phyloP scores from a whole-genome alignment of 2,329 filamentous ascomycete species.

The Colletotrichum lini region DNA sequence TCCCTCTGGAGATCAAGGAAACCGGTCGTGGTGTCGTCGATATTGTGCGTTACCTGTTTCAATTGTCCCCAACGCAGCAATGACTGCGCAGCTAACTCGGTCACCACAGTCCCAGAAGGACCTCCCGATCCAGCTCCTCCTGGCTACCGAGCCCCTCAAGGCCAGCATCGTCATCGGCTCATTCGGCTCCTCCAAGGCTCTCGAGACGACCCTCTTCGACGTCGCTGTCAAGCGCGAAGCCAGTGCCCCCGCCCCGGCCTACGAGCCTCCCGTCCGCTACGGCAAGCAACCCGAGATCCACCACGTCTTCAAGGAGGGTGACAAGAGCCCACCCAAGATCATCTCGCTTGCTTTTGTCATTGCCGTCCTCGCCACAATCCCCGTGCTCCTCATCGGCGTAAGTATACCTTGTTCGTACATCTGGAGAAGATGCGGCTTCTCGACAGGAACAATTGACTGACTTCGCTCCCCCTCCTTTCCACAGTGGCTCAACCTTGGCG shows the following conservation, averaged over 20 bases:
- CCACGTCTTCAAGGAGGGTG: slow-evolving; percentile 88
- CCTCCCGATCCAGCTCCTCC: slow-evolving; percentile 85
- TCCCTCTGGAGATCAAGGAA: slow-evolving; percentile 86
- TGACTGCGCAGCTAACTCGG: slow-evolving; percentile 44
- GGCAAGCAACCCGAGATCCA: slow-evolving; percentile 87
- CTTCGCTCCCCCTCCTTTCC: neutral
- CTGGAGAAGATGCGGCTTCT: neutral
- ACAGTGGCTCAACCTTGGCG: slow-evolving; percentile 86
- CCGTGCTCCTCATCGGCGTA: slow-evolving; percentile 80
- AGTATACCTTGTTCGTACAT: slow-evolving; percentile 49
- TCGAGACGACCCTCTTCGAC: slow-evolving; percentile 80
- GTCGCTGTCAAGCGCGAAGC: slow-evolving; percentile 77
- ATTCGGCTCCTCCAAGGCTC: slow-evolving; percentile 81
- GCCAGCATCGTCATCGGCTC: slow-evolving; percentile 90
- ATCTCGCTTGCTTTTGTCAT: slow-evolving; percentile 84
- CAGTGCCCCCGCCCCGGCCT: slow-evolving; percentile 69
- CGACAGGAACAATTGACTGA: slow-evolving; percentile 45
- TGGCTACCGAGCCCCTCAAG: slow-evolving; percentile 75
- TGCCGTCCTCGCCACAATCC: slow-evolving; percentile 80
- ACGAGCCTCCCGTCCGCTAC: slow-evolving; percentile 83
- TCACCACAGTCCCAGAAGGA: slow-evolving; percentile 83
- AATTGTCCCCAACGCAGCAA: neutral
- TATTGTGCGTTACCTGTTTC: slow-evolving; percentile 72
- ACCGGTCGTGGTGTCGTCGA: slow-evolving; percentile 89
- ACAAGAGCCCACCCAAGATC: slow-evolving; percentile 83